Conservation (phyloP, 2,329 filamentous ascomycete species). For the Ceratocystis papillata region DNA sequence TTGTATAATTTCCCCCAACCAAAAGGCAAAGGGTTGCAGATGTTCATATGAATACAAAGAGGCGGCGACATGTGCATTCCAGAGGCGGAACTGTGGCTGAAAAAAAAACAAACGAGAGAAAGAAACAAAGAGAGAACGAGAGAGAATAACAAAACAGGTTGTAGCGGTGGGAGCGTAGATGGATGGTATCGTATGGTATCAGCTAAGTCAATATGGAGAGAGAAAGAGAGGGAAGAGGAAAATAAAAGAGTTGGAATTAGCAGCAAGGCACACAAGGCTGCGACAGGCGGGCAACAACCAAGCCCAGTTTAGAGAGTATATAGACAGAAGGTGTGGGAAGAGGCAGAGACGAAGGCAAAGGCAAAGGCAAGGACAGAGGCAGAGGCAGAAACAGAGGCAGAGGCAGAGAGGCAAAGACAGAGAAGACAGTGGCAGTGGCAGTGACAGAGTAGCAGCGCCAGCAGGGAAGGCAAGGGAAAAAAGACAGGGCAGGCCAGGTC, state of each 20-base stretch:
- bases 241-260: constrained; percentile 4
- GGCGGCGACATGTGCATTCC: constrained; percentile 20
- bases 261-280: constrained; percentile 15
- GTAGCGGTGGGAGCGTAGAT: not conserved
- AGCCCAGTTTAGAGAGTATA: not conserved
- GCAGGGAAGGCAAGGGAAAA: not conserved
- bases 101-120: not conserved
- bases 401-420: too few species aligned
- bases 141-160: not conserved
- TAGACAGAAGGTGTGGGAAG: not conserved
- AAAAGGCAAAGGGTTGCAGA: not conserved
- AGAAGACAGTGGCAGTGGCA: not conserved
- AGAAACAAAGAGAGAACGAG: constrained; percentile 10
- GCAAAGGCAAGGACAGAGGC: too few species aligned
- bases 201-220: constrained; percentile 15
- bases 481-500: too few species aligned
- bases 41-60: constrained; percentile 21
- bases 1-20: constrained; percentile 5
- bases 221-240: not conserved
- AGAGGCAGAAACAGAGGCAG: too few species aligned
- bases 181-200: constrained; percentile 6
- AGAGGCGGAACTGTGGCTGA: constrained; percentile 17
- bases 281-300: not conserved
- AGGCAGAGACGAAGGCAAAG: not conserved
- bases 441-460: not conserved